phyloP scores from a whole-genome alignment of 495 filamentous ascomycete species.

The Hypoxylon intermedium region DNA sequence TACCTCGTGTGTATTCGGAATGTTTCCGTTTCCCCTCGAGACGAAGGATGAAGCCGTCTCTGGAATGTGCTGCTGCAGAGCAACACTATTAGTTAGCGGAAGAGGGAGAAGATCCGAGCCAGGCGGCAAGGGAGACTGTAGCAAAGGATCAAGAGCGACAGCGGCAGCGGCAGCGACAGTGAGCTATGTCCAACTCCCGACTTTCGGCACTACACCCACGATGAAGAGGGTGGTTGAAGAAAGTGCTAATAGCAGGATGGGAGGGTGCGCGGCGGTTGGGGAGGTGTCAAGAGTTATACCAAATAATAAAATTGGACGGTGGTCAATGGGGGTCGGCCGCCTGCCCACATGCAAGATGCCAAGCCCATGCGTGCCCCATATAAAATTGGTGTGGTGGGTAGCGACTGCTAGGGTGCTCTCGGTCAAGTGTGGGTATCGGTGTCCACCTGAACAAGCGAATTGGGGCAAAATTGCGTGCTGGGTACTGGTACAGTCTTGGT shows the following conservation, averaged over 20 bases:
- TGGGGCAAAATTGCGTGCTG: conserved; percentile 34
- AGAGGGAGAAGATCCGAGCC: conserved; percentile 11
- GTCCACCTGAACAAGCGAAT: conserved; percentile 39
- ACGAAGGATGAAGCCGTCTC: conserved; percentile 18
- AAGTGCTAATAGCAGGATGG: conserved; percentile 28
- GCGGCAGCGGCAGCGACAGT: neutral
- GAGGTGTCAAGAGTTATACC: conserved; percentile 30
- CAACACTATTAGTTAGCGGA: conserved; percentile 15
- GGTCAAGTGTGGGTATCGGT: conserved; percentile 39
- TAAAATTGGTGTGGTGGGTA: conserved; percentile 40
- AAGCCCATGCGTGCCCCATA: conserved; percentile 17
- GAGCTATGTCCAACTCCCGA: conserved; percentile 24
- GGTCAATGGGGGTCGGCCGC: conserved; percentile 20
- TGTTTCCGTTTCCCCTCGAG: neutral
- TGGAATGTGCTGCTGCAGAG: conserved; percentile 29
- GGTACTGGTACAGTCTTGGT: conserved; percentile 31
- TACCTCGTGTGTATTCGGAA: conserved; percentile 22
- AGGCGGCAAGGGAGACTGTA: neutral
- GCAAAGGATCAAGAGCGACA: conserved; percentile 9
- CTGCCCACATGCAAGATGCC: conserved; percentile 40
- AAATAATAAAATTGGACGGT: conserved; percentile 37
- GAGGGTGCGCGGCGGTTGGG: conserved; percentile 30
- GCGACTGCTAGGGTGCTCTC: conserved; percentile 35
- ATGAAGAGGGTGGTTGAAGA: conserved; percentile 26
- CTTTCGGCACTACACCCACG: conserved; percentile 33